Percentiles rank a stretch among this genome's conserved stretches.
Evolutionary conservation across 805 yeast species (phyloP).

Genomic region (Debaryomyces hansenii): DNA sequence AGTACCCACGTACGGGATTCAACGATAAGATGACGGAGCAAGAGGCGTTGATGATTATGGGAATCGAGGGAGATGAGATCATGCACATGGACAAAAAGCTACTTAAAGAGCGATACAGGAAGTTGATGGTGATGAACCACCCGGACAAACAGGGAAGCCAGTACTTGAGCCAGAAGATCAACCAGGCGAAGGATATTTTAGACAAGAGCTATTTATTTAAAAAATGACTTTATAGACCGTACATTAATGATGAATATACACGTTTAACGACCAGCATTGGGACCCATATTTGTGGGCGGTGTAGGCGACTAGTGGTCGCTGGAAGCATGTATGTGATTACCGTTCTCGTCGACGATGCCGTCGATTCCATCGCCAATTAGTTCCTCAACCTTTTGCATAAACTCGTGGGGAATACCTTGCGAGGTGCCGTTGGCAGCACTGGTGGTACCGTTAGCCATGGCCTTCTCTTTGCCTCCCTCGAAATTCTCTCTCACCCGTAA

Average conservation of each 20-base stretch:
- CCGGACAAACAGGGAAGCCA: constrained; percentile 44
- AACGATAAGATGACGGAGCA: constrained; percentile 40
- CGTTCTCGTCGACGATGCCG: constrained; percentile 1
- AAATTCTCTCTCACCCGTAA: constrained; percentile 74
- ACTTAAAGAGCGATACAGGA: constrained; percentile 35
- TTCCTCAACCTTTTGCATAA: constrained; percentile 5
- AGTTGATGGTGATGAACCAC: constrained; percentile 41
- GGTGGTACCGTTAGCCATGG: constrained; percentile 5
- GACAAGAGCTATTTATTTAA: constrained; percentile 39
- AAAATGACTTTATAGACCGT: constrained; percentile 6
- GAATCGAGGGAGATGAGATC: constrained; percentile 43
- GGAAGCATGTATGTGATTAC: not conserved
- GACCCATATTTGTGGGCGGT: not conserved
- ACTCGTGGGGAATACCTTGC: constrained; percentile 2
- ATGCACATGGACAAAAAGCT: constrained; percentile 34
- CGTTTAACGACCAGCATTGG: not conserved
- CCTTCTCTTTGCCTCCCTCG: constrained; percentile 61
- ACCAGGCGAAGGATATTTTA: constrained; percentile 43
- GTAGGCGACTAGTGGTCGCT: not conserved
- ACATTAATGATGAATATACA: not conserved
- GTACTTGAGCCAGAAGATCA: constrained; percentile 41
- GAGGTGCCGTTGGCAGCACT: not conserved
- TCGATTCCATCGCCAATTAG: constrained; percentile 4
- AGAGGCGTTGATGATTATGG: constrained; percentile 41
- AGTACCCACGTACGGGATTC: constrained; percentile 37